Conservation (phyloP, 83 land plant genomes). For the Diphasiastrum complanatum region DNA sequence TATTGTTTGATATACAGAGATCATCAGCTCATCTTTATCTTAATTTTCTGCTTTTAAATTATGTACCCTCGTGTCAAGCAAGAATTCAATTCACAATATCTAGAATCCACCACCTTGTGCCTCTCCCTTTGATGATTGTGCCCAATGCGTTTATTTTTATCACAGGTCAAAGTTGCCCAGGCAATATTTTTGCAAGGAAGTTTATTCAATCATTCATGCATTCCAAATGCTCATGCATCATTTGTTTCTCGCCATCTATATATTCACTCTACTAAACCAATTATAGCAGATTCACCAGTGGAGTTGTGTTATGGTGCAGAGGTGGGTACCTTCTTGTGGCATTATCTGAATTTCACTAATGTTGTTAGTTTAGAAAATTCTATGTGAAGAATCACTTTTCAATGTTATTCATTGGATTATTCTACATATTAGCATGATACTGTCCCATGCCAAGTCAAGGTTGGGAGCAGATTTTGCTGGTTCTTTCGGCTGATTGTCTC, state of each 20-base stretch:
- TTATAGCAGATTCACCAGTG: constrained; percentile 19
- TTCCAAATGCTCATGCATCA: constrained; percentile 28
- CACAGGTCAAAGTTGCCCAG: constrained; percentile 29
- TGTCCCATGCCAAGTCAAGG: too few relatives aligned
- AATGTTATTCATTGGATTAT: too few relatives aligned
- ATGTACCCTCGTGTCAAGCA: too few relatives aligned
- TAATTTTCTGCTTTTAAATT: too few relatives aligned
- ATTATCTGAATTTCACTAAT: neutral
- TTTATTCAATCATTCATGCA: constrained; percentile 21
- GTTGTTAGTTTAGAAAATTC: too few relatives aligned
- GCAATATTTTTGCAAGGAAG: constrained; percentile 16
- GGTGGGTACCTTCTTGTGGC: constrained; percentile 1
- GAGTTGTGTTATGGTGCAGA: constrained; percentile 28
- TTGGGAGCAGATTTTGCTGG: too few relatives aligned
- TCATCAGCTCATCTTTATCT: too few relatives aligned
- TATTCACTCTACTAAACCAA: constrained; percentile 4
- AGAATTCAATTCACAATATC: too few relatives aligned
- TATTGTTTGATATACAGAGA: too few relatives aligned
- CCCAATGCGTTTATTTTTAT: neutral
- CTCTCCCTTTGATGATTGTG: neutral
- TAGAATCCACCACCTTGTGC: neutral
- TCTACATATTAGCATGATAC: too few relatives aligned
- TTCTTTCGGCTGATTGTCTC: too few relatives aligned
- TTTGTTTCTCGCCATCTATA: constrained; percentile 12
- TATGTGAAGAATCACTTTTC: too few relatives aligned